Conservation (phyloP, 805 yeast genomes). For the Saccharomycopsis lassenensis region DNA sequence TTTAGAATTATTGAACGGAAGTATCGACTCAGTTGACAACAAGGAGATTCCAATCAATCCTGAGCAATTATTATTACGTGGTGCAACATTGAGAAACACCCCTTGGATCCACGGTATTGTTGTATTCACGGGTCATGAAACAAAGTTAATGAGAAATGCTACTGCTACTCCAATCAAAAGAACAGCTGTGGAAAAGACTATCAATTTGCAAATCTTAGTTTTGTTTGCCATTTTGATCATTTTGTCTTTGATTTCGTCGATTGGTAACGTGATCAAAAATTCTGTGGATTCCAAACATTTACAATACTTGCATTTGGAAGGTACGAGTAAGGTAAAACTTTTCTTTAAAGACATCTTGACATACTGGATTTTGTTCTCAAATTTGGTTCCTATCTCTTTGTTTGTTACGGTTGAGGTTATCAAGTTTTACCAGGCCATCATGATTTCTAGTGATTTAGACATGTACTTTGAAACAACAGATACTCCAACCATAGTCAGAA, state of each 20-base stretch:
- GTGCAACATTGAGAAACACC: slow-evolving; percentile 91
- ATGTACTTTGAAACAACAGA: slow-evolving; percentile 81
- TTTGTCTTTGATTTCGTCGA: slow-evolving; percentile 67
- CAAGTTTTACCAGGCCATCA: slow-evolving; percentile 88
- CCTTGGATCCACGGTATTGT: slow-evolving; percentile 92
- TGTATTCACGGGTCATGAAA: slow-evolving; percentile 95
- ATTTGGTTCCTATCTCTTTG: slow-evolving; percentile 92
- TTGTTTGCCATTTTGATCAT: slow-evolving; percentile 70
- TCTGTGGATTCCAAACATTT: slow-evolving; percentile 41
- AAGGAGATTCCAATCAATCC: slow-evolving; percentile 65
- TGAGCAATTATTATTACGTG: slow-evolving; percentile 85
- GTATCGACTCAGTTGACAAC: slow-evolving; percentile 4
- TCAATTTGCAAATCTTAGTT: slow-evolving; percentile 84
- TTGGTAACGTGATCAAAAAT: slow-evolving; percentile 77
- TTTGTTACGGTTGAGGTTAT: slow-evolving; percentile 95
- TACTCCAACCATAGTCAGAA: slow-evolving; percentile 90
- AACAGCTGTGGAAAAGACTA: slow-evolving; percentile 93
- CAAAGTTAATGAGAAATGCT: slow-evolving; percentile 96
- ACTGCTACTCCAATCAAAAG: slow-evolving; percentile 97
- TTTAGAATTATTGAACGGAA: slow-evolving; percentile 30
- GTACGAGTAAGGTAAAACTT: slow-evolving; percentile 53
- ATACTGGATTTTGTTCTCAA: slow-evolving; percentile 92
- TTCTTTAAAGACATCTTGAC: slow-evolving; percentile 86
- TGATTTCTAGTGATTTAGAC: slow-evolving; percentile 91
- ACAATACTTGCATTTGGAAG: slow-evolving; percentile 56